phyloP scores from a whole-genome alignment of 1,139 yeast species.

The Zygosaccharomyces pseudobailii region DNA sequence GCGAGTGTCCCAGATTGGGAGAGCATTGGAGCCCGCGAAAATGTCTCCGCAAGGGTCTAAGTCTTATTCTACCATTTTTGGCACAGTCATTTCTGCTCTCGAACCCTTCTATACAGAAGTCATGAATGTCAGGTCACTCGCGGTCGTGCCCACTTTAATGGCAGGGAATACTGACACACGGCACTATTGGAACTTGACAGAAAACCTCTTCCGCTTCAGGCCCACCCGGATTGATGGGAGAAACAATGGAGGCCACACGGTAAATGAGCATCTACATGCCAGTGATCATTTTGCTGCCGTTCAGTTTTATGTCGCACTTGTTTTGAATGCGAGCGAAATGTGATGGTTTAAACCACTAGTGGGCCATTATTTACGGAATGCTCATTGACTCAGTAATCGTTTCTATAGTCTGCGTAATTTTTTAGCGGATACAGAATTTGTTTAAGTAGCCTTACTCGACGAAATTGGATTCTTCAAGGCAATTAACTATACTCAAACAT shows the following conservation, averaged over 20 bases:
- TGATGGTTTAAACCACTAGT: neutral
- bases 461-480: too few species aligned
- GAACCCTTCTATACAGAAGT: neutral
- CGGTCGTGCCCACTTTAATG: constrained; percentile 2
- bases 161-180: constrained; percentile 5
- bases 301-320: constrained; percentile 6
- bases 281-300: constrained; percentile 6
- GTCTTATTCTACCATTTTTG: constrained; percentile 1
- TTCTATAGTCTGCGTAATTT: too few species aligned
- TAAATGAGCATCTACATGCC: constrained; percentile 8
- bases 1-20: constrained; percentile 5
- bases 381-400: too few species aligned
- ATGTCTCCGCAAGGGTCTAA: constrained; percentile 1
- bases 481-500: too few species aligned
- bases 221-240: constrained; percentile 7
- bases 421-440: too few species aligned
- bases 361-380: too few species aligned
- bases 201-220: constrained; percentile 2
- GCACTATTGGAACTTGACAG: constrained; percentile 3
- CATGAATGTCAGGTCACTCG: neutral
- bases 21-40: constrained; percentile 2
- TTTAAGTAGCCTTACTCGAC: too few species aligned
- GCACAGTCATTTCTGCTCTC: neutral
- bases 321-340: constrained; percentile 7
- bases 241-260: constrained; percentile 8